phyloP scores from a whole-genome alignment of 139 green algal genomes.

The Tetraselmis chui region DNA sequence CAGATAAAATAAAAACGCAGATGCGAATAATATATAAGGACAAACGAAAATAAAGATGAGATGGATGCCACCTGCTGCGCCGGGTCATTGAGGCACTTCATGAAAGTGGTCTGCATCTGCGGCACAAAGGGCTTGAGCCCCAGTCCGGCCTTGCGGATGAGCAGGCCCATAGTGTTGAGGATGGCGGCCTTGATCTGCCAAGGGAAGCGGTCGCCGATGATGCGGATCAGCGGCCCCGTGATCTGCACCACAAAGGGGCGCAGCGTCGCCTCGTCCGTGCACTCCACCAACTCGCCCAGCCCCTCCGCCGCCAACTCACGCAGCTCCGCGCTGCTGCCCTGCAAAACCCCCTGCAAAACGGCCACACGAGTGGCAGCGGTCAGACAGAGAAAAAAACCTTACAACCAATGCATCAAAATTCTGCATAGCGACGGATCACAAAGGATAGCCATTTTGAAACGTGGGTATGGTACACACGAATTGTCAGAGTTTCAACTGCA shows the following conservation, averaged over 20 bases:
- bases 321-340: conserved; percentile 66
- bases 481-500: no score
- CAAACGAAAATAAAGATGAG: background rate
- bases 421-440: no score
- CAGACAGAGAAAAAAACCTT: no score
- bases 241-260: conserved; percentile 87
- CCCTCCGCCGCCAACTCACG: conserved; percentile 84
- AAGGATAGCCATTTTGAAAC: no score
- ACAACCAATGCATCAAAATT: no score
- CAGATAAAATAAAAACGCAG: background rate
- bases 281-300: conserved; percentile 81
- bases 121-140: conserved; percentile 91
- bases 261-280: conserved; percentile 68
- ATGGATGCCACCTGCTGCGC: conserved; percentile 12
- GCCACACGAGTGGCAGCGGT: no score
- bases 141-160: conserved; percentile 79
- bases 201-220: conserved; percentile 80
- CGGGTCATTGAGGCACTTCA: conserved; percentile 89
- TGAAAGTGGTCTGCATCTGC: conserved; percentile 97
- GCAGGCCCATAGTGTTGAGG: conserved; percentile 71
- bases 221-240: conserved; percentile 86
- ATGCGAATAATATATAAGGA: background rate
- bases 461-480: no score
- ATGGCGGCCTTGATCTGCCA: conserved; percentile 82
- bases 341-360: conserved; percentile 13